Evolutionary conservation across 371 early-diverging fungal species (phyloP), one percentile per base, ranked within the genome.

Genomic region (Dichotomocladium elegans): DNA sequence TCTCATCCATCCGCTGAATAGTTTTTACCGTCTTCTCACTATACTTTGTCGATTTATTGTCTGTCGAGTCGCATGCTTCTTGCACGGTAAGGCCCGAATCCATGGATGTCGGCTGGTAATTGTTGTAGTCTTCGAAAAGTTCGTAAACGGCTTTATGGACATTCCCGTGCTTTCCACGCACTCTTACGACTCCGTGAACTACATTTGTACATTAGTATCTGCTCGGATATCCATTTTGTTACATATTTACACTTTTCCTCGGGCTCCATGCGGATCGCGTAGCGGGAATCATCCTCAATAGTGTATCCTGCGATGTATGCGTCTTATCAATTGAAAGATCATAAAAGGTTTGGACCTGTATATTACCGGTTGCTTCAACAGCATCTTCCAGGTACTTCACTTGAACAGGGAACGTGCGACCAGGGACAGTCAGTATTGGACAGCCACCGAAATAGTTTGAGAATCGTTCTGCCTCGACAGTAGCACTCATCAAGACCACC

Each of bases 401-500:
- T 31, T 73, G 68, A 1, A 96, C 94, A 8, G 92, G 93, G 65
- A 82, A 93, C 0, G 87, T 88, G 49, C 88, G 72, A 17, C 94
- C 93, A 9, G 92, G 88, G 8, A 95, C 87, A 25, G 80, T 64
- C 0, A 95, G 57, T 1, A 86, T 79, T 46, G 89, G 83, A 26
- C 87, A 74, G 34, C 61, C 52, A 2, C 59, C 73, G 64, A 93
- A 94, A 63, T 91, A 93, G 5, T 55, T 46, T 1, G 81, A 69
- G 43, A 94, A 88, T 9, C 79, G 60, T 12, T 72, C 54, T 1
- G 85, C 74, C 35, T 94, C 85, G 0, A 91, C 74, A 0, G 93
- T 92, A 0, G 94, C 94, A 62, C 91, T 90, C 93, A 93, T 92
- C 33, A 94, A 57, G 25, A 94, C 76, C 5, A 91, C 34, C 70